A percentile compares a stretch with the other conserved stretches of the same genome.
Conservation (phyloP, 2,329 filamentous ascomycete species). For the Chaetothyriales sp. region DNA sequence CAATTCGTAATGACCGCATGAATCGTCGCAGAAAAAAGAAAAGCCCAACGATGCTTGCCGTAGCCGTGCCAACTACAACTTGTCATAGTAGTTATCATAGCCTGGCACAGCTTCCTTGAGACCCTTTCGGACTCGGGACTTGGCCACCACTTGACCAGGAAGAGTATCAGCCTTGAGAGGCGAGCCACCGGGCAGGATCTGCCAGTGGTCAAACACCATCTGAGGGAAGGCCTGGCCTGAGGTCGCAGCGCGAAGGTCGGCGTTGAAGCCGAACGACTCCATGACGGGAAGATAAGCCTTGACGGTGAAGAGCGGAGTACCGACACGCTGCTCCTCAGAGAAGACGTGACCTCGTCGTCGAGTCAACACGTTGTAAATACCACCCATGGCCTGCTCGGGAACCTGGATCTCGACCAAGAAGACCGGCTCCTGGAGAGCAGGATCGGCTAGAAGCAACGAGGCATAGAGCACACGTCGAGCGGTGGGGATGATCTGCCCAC, state of each 20-base stretch:
- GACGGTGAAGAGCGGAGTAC: constrained; percentile 98
- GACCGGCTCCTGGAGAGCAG: constrained; percentile 86
- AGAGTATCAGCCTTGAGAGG: constrained; percentile 69
- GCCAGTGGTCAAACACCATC: constrained; percentile 98
- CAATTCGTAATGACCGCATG: not conserved
- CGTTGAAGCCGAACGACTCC: constrained; percentile 98
- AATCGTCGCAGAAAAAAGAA: not conserved
- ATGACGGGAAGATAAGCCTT: constrained; percentile 94
- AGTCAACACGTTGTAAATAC: constrained; percentile 98
- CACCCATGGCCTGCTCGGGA: constrained; percentile 96
- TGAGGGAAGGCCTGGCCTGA: constrained; percentile 98
- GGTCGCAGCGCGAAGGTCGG: constrained; percentile 83
- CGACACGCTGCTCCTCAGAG: constrained; percentile 91
- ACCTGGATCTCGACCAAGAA: constrained; percentile 99
- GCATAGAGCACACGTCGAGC: constrained; percentile 96
- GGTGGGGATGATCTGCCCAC: constrained; percentile 96
- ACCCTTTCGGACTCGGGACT: constrained; percentile 99
- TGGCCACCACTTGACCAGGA: constrained; percentile 66
- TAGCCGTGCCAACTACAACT: constrained; percentile 53
- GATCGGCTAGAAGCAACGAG: constrained; percentile 75
- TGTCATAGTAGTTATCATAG: constrained; percentile 70
- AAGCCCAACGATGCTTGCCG: not conserved
- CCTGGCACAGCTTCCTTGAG: constrained; percentile 89
- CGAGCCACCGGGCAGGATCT: constrained; percentile 85
- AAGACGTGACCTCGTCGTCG: constrained; percentile 98